Percentiles rank a stretch among this genome's conserved stretches.
phyloP scores from a whole-genome alignment of 164 flowering plant species.

The Hamamelis virginiana region DNA sequence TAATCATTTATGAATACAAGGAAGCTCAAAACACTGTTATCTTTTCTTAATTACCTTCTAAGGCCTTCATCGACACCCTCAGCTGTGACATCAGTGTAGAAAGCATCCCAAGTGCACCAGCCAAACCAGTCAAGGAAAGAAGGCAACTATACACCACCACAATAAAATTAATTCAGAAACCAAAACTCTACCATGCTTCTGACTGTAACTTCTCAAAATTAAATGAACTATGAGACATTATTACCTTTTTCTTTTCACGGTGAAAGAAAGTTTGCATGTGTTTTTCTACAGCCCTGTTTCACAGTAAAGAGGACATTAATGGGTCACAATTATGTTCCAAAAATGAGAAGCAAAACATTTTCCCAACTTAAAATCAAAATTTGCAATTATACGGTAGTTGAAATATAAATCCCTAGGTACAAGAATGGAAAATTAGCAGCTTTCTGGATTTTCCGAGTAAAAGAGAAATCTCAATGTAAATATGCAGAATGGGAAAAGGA shows the following conservation, averaged over 20 bases:
- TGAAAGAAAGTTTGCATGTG: conserved; percentile 84
- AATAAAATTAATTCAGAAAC: not conserved
- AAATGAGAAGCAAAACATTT: not conserved
- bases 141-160: conserved; percentile 58
- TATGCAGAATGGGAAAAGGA: not conserved
- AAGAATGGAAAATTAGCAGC: not conserved
- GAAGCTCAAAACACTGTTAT: not conserved
- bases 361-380: not conserved
- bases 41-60: conserved; percentile 44
- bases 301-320: conserved; percentile 8
- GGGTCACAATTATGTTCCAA: not conserved
- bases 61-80: conserved; percentile 93
- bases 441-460: not conserved
- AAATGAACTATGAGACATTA: conserved; percentile 2
- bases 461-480: not conserved
- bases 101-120: conserved; percentile 99
- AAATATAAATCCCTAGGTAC: not conserved
- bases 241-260: conserved; percentile 89
- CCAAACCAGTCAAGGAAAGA: conserved; percentile 96
- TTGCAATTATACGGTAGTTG: not conserved
- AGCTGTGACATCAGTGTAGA: conserved; percentile 95
- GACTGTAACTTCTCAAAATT: not conserved
- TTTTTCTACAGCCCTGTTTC: conserved; percentile 76
- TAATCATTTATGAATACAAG: not conserved
- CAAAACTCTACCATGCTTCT: not conserved